Percentiles rank a stretch among this genome's conserved stretches.
These are phyloP conservation scores for Suillus clintonianus DNA, from an alignment of 768 basidiomycete genomes.

Conservation along the genomic window DNA sequence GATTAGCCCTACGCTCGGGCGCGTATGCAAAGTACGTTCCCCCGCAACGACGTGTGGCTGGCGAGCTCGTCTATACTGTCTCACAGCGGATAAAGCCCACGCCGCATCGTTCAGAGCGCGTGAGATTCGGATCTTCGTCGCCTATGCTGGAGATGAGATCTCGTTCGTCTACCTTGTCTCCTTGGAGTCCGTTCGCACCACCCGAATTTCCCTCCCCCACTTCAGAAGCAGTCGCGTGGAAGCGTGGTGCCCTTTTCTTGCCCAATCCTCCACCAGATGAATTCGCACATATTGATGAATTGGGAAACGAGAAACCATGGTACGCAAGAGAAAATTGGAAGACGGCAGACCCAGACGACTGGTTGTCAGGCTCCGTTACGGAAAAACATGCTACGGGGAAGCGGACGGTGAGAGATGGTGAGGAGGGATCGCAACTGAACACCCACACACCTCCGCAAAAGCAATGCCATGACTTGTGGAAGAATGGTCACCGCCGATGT, in stretches of 20 bases:
- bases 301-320: conserved; percentile 7
- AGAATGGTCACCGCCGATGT: not conserved
- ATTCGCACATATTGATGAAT: conserved; percentile 3
- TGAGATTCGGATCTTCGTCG: not conserved
- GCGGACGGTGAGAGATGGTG: not conserved
- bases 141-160: not conserved
- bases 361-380: not conserved
- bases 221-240: conserved; percentile 10
- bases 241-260: conserved; percentile 13
- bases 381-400: not conserved
- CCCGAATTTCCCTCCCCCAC: not conserved
- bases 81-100: not conserved
- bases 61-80: not conserved
- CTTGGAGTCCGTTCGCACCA: not conserved
- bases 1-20: not conserved
- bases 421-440: not conserved
- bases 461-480: not conserved
- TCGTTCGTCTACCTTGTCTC: not conserved
- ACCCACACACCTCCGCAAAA: not conserved
- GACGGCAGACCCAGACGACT: too few relatives aligned
- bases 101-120: not conserved
- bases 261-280: conserved; percentile 15
- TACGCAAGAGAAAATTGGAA: too few relatives aligned
- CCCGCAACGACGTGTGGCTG: not conserved
- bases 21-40: not conserved